These are phyloP conservation scores for Globisporangium abappressorium DNA, from an alignment of 352 stramenopile species.

Conservation along the genomic window DNA sequence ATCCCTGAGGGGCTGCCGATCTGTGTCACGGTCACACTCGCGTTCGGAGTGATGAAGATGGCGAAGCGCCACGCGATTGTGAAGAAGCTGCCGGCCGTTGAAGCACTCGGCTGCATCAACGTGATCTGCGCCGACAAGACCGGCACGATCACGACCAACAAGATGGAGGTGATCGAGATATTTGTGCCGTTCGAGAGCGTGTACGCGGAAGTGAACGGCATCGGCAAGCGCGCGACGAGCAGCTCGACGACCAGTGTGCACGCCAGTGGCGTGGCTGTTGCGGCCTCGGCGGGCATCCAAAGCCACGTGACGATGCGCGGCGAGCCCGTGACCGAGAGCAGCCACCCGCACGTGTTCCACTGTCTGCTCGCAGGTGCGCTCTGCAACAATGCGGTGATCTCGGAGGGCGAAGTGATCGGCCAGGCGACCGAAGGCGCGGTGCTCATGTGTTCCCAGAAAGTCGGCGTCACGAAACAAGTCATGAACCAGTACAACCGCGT, in stretches of 20 bases:
- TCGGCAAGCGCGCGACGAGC: constrained; percentile 30
- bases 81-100: constrained; percentile 85
- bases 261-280: background rate
- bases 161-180: constrained; percentile 84
- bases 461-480: constrained; percentile 42
- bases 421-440: constrained; percentile 80
- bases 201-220: constrained; percentile 59
- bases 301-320: constrained; percentile 56
- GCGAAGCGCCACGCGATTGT: constrained; percentile 83
- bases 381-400: constrained; percentile 75
- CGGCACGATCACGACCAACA: constrained; percentile 92
- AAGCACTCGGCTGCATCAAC: constrained; percentile 89
- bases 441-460: constrained; percentile 61
- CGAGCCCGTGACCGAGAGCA: constrained; percentile 54
- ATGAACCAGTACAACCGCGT: constrained; percentile 66
- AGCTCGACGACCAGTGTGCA: background rate
- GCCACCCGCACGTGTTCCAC: constrained; percentile 69
- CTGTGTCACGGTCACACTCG: constrained; percentile 77
- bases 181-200: constrained; percentile 80
- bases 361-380: constrained; percentile 70
- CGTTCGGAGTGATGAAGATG: constrained; percentile 86
- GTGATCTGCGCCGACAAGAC: constrained; percentile 95
- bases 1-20: constrained; percentile 79
- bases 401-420: constrained; percentile 66
- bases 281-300: constrained; percentile 12